phyloP scores from a whole-genome alignment of 2,329 filamentous ascomycete species.

The Cladosporium phlei region DNA sequence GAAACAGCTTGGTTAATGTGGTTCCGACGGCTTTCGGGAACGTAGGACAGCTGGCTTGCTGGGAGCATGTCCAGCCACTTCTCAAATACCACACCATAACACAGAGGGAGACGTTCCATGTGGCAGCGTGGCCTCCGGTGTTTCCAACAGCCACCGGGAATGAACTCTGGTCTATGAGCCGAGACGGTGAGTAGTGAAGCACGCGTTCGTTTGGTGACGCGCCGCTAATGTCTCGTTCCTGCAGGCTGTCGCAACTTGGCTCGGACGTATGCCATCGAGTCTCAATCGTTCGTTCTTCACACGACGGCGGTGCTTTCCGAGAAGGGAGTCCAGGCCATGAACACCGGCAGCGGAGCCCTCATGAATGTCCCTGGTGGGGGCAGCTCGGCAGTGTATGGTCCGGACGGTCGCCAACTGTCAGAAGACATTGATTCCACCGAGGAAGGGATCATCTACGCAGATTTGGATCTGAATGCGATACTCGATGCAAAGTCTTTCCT shows the following conservation, averaged over 20 bases:
- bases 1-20: constrained; percentile 33
- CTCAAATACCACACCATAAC: constrained; percentile 24
- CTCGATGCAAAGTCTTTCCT: constrained; percentile 40
- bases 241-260: constrained; percentile 42
- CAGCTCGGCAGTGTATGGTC: constrained; percentile 48
- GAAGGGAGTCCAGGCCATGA: constrained; percentile 41
- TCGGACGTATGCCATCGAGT: constrained; percentile 55
- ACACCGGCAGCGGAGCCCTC: constrained; percentile 38
- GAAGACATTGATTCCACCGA: constrained; percentile 40
- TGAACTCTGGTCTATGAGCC: constrained; percentile 35
- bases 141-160: constrained; percentile 20
- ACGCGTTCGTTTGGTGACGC: background rate
- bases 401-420: constrained; percentile 47
- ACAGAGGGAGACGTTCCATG: constrained; percentile 32
- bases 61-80: constrained; percentile 1
- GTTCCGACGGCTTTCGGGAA: constrained; percentile 30
- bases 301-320: constrained; percentile 45
- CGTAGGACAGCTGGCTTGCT: background rate
- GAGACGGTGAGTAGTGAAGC: constrained; percentile 19
- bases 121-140: constrained; percentile 38
- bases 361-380: constrained; percentile 43
- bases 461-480: constrained; percentile 45
- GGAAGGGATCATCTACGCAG: constrained; percentile 46
- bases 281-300: constrained; percentile 52
- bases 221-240: background rate